Conservation (phyloP, 352 stramenopile species). For the Phytopythium montanum region DNA sequence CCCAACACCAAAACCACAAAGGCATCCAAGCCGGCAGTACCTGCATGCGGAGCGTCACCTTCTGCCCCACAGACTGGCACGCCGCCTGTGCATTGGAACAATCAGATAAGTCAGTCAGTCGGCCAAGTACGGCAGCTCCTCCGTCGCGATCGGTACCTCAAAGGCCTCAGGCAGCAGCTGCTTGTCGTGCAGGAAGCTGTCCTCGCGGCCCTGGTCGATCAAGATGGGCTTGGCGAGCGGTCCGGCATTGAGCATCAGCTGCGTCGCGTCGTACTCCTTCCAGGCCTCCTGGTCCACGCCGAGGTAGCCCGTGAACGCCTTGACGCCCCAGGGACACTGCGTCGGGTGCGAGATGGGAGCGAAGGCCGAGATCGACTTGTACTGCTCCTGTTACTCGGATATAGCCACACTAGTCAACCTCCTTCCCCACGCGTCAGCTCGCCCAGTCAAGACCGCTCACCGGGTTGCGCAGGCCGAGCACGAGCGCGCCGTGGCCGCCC, state of each 20-base stretch:
- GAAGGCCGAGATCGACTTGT: conserved; percentile 95
- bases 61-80: conserved; percentile 79
- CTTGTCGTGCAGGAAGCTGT: conserved; percentile 87
- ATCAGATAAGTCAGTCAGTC: too few species aligned
- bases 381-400: conserved; percentile 67
- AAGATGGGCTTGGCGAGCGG: conserved; percentile 73
- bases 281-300: conserved; percentile 85
- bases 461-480: conserved; percentile 90
- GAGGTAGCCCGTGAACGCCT: conserved; percentile 97
- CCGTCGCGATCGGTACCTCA: conserved; percentile 24
- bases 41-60: conserved; percentile 75
- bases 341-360: conserved; percentile 96
- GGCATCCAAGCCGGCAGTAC: conserved; percentile 18
- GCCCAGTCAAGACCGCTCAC: conserved; percentile 21
- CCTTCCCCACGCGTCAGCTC: too few species aligned
- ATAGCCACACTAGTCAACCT: too few species aligned
- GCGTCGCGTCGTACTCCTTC: conserved; percentile 92
- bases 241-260: conserved; percentile 75
- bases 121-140: too few species aligned
- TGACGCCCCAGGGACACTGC: conserved; percentile 97
- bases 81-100: too few species aligned
- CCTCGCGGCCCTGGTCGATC: conserved; percentile 88
- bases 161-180: conserved; percentile 92
- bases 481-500: conserved; percentile 96
- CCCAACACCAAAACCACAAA: too few species aligned